A percentile compares a stretch with the other conserved stretches of the same genome.
Evolutionary conservation across 2,329 filamentous ascomycete genomes (phyloP).

Genomic region (Cordyceps javanica): DNA sequence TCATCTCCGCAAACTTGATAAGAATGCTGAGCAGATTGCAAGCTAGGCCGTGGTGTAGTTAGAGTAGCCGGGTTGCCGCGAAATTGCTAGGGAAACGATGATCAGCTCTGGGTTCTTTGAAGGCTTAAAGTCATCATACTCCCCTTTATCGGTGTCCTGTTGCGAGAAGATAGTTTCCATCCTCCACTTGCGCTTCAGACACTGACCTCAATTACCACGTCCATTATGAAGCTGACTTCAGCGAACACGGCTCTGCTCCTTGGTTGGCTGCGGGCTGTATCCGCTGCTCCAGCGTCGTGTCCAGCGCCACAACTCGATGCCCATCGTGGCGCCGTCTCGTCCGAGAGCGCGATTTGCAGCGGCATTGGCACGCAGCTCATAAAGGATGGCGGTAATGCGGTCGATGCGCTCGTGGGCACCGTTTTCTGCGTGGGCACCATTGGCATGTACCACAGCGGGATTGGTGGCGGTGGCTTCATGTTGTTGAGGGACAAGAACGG

Average conservation of each 20-base stretch:
- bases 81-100: not conserved
- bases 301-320: constrained; percentile 2
- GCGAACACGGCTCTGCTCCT: not conserved
- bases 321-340: constrained; percentile 52
- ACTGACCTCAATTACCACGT: not conserved
- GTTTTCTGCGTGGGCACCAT: constrained; percentile 58
- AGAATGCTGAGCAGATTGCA: not conserved
- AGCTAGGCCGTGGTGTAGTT: not conserved
- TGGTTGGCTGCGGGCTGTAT: not conserved
- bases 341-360: constrained; percentile 54
- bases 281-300: not conserved
- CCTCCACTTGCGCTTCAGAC: too few species aligned
- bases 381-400: constrained; percentile 57
- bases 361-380: constrained; percentile 52
- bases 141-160: too few species aligned
- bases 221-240: not conserved
- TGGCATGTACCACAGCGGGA: constrained; percentile 62
- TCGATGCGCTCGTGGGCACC: constrained; percentile 59
- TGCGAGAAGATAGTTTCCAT: not conserved
- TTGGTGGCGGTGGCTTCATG: constrained; percentile 77
- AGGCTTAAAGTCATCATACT: not conserved
- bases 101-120: not conserved
- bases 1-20: not conserved
- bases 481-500: constrained; percentile 60
- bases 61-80: not conserved